phyloP scores from a whole-genome alignment of 169 alveolate genomes.

The Plasmodium adleri region DNA sequence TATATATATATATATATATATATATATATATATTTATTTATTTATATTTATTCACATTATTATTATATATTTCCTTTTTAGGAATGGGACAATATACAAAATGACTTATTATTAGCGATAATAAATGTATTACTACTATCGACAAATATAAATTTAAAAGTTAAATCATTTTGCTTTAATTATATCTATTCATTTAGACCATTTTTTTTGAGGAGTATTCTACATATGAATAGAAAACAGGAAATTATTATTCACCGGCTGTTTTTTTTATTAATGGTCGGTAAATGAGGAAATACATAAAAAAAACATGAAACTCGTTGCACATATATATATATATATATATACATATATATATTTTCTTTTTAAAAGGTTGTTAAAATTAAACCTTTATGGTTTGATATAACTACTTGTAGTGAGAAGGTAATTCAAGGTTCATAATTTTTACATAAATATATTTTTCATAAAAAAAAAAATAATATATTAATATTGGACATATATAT shows the following conservation, averaged over 20 bases:
- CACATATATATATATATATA: not conserved
- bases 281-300: not conserved
- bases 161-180: conserved; percentile 67
- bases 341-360: conserved; percentile 4
- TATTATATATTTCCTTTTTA: not conserved
- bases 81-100: conserved; percentile 70
- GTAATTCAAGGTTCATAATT: conserved; percentile 2
- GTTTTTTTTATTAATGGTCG: conserved; percentile 49
- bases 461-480: not conserved
- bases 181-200: conserved; percentile 66
- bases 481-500: not conserved
- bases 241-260: conserved; percentile 51
- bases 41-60: not conserved
- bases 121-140: conserved; percentile 59
- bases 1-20: not conserved
- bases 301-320: not conserved
- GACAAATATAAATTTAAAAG: conserved; percentile 52
- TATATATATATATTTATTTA: not conserved
- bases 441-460: too few species aligned
- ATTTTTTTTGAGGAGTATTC: conserved; percentile 38
- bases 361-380: conserved; percentile 53
- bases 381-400: conserved; percentile 72
- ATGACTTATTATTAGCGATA: conserved; percentile 57
- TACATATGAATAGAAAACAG: conserved; percentile 42
- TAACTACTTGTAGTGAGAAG: conserved; percentile 42